Evolutionary conservation across 805 yeast species (phyloP).

Genomic region (Alloascoidea hylecoeti): DNA sequence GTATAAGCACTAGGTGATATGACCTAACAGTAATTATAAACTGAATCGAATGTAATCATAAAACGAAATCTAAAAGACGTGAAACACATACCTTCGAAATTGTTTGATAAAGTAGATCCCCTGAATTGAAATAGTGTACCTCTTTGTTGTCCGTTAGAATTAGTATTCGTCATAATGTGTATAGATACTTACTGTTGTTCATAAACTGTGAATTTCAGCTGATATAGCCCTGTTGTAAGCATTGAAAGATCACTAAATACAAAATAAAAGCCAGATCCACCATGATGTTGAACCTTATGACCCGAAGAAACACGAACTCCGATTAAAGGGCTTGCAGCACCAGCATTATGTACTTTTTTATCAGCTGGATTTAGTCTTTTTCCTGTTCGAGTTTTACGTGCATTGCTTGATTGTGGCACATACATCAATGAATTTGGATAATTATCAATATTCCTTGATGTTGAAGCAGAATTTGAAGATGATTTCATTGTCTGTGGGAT

Average conservation of each 20-base stretch:
- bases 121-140: not conserved
- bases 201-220: not conserved
- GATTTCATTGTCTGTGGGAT: not conserved
- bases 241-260: constrained; percentile 2
- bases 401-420: not conserved
- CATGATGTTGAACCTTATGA: not conserved
- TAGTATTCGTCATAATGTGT: not conserved
- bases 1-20: too few relatives aligned
- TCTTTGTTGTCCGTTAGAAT: not conserved
- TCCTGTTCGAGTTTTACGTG: not conserved
- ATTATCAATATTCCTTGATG: not conserved
- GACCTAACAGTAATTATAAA: too few relatives aligned
- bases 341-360: not conserved
- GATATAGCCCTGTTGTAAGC: constrained; percentile 1
- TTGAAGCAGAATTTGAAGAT: not conserved
- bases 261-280: constrained; percentile 1
- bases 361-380: not conserved
- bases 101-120: not conserved
- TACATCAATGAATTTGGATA: not conserved
- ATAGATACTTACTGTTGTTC: not conserved
- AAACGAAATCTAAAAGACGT: too few relatives aligned
- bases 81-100: not conserved
- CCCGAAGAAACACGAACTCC: constrained; percentile 13
- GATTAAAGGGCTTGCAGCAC: not conserved
- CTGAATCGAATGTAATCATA: too few relatives aligned